phyloP scores from a whole-genome alignment of 345 rosid species.

The Arabis alpina region DNA sequence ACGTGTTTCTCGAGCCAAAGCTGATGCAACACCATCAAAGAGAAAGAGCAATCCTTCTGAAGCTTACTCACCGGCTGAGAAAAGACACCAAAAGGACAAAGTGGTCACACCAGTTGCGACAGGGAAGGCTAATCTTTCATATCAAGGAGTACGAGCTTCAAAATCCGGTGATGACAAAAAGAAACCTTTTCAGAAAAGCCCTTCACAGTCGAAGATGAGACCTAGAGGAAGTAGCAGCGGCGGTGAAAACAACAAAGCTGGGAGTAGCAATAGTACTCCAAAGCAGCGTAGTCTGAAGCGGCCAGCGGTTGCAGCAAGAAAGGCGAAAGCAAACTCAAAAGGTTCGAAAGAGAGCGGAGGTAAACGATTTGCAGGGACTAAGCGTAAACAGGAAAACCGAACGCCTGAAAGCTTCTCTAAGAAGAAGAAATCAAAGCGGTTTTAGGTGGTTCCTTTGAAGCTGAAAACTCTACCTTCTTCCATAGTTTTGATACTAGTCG shows the following conservation, averaged over 20 bases:
- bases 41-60: constrained; percentile 53
- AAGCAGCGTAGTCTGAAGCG: constrained; percentile 60
- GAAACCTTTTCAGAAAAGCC: constrained; percentile 44
- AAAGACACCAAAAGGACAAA: constrained; percentile 45
- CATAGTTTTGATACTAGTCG: constrained; percentile 30
- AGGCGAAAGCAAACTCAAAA: constrained; percentile 59
- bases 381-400: constrained; percentile 70
- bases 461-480: constrained; percentile 17
- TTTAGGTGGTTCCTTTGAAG: constrained; percentile 24
- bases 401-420: constrained; percentile 59
- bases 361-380: constrained; percentile 53
- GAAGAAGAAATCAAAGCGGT: constrained; percentile 62
- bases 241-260: constrained; percentile 14
- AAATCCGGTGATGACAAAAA: constrained; percentile 66
- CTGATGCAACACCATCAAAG: constrained; percentile 71
- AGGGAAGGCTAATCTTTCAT: constrained; percentile 52
- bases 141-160: constrained; percentile 87
- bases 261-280: constrained; percentile 42
- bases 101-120: constrained; percentile 51
- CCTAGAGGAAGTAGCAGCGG: constrained; percentile 42
- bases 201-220: constrained; percentile 43
- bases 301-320: constrained; percentile 87
- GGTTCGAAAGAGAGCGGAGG: constrained; percentile 46
- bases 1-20: constrained; percentile 61
- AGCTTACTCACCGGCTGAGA: constrained; percentile 52